These are phyloP conservation scores for Prillingera fragicola DNA, from an alignment of 1,284 basidiomycete genomes.

Conservation along the genomic window DNA sequence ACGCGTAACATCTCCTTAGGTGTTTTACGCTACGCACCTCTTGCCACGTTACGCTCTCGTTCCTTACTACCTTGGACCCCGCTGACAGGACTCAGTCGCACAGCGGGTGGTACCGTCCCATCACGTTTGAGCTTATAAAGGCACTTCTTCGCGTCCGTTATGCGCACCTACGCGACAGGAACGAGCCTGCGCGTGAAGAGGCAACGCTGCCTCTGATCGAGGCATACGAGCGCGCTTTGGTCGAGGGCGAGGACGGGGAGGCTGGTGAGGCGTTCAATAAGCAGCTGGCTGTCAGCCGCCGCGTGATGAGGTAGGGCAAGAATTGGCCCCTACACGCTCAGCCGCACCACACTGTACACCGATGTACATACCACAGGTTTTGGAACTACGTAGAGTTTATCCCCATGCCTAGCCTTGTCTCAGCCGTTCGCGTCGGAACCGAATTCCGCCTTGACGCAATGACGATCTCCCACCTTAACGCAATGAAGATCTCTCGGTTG, in stretches of 20 bases:
- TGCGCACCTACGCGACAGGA: conserved; percentile 64
- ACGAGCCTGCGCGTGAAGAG: conserved; percentile 24
- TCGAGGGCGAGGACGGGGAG: not conserved
- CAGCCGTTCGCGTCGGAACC: too few species aligned
- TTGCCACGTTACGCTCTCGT: too few species aligned
- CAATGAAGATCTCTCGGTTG: too few species aligned
- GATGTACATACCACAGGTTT: too few species aligned
- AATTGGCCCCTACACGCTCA: too few species aligned
- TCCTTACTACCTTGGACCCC: conserved; percentile 3
- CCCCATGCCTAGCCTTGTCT: too few species aligned
- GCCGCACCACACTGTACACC: too few species aligned
- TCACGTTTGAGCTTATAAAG: conserved; percentile 73
- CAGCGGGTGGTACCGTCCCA: conserved; percentile 70
- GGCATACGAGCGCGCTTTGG: conserved; percentile 17
- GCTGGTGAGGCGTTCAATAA: not conserved
- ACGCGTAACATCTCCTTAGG: not conserved
- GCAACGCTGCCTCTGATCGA: conserved; percentile 22
- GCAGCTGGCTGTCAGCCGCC: not conserved
- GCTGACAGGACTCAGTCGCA: conserved; percentile 13
- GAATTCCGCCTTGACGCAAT: too few species aligned
- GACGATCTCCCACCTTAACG: too few species aligned
- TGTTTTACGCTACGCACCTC: not conserved
- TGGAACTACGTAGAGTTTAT: too few species aligned
- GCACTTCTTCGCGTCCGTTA: conserved; percentile 79
- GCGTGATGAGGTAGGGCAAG: too few species aligned